A percentile compares a stretch with the other conserved stretches of the same genome.
These are phyloP conservation scores for Coprinopsis marcescibilis DNA, from an alignment of 768 basidiomycete genomes.

Conservation along the genomic window DNA sequence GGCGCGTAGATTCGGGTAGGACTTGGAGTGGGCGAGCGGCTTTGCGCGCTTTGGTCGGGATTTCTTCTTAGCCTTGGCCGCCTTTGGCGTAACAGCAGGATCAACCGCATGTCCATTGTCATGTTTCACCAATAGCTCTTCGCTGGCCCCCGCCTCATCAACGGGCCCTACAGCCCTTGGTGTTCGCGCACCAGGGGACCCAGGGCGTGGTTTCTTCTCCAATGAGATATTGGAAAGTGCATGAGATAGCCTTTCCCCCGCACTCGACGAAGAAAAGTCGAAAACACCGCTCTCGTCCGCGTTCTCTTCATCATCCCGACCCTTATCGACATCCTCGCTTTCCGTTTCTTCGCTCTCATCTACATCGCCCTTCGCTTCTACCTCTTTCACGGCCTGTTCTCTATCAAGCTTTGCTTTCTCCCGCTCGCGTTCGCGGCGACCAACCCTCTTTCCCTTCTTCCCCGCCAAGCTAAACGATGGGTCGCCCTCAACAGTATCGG, in stretches of 20 bases:
- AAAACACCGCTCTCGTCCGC: background rate
- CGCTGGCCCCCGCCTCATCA: too few relatives aligned
- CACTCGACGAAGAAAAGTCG: too few relatives aligned
- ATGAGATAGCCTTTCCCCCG: too few relatives aligned
- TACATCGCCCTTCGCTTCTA: conserved; percentile 1
- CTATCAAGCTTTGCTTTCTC: conserved; percentile 20
- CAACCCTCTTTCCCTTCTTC: conserved; percentile 21
- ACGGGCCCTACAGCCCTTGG: too few relatives aligned
- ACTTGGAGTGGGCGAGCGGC: conserved; percentile 11
- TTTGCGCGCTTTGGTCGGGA: conserved; percentile 3
- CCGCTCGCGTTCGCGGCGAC: conserved; percentile 20
- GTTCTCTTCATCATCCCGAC: conserved; percentile 3
- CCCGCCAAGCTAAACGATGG: conserved; percentile 13
- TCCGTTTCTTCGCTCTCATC: conserved; percentile 5
- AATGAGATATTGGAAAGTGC: too few relatives aligned
- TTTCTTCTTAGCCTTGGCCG: conserved; percentile 8
- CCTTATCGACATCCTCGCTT: conserved; percentile 13
- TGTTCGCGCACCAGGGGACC: too few relatives aligned
- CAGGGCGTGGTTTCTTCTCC: too few relatives aligned
- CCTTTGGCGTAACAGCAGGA: background rate
- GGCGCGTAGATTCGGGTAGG: conserved; percentile 11
- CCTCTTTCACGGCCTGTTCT: conserved; percentile 3
- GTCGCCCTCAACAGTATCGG: background rate
- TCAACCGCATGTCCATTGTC: conserved; percentile 3
- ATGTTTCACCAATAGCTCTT: too few relatives aligned